phyloP scores from a whole-genome alignment of 371 early-diverging fungal genomes.

The Mortierella sp. region DNA sequence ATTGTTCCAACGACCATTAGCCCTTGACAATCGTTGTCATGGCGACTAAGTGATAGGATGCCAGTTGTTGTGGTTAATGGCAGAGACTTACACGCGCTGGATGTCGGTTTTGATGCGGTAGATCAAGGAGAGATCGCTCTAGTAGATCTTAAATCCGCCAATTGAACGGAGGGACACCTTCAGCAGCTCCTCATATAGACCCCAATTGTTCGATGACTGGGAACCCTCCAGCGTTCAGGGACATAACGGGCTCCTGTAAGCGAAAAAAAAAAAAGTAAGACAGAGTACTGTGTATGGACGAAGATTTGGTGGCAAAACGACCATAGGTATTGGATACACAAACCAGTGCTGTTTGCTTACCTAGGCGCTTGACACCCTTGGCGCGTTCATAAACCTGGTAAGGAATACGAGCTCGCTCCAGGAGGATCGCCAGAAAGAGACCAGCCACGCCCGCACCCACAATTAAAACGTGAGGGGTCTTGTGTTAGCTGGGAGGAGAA shows the following conservation, averaged over 20 bases:
- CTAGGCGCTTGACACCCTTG: not conserved
- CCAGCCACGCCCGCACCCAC: not conserved
- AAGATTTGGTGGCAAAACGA: not conserved
- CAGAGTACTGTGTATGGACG: not conserved
- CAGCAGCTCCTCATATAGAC: not conserved
- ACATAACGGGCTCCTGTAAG: too few species aligned
- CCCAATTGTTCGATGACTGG: conserved; percentile 2
- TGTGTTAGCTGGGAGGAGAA: not conserved
- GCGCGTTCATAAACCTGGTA: not conserved
- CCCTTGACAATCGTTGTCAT: too few species aligned
- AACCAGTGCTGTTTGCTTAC: not conserved
- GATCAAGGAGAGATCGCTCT: not conserved
- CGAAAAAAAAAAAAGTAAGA: too few species aligned
- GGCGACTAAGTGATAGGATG: too few species aligned
- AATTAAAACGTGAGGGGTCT: not conserved
- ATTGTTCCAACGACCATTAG: not conserved
- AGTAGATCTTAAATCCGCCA: not conserved
- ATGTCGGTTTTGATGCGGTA: not conserved
- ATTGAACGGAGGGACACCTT: not conserved
- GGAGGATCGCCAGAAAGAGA: not conserved
- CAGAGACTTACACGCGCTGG: not conserved
- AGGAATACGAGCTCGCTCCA: not conserved
- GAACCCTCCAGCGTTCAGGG: not conserved
- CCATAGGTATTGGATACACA: too few species aligned
- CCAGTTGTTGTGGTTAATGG: too few species aligned